A percentile compares a stretch with the other conserved stretches of the same genome.
These are phyloP conservation scores for Meyerozyma carpophila DNA, from an alignment of 1,139 yeast species.

Conservation along the genomic window DNA sequence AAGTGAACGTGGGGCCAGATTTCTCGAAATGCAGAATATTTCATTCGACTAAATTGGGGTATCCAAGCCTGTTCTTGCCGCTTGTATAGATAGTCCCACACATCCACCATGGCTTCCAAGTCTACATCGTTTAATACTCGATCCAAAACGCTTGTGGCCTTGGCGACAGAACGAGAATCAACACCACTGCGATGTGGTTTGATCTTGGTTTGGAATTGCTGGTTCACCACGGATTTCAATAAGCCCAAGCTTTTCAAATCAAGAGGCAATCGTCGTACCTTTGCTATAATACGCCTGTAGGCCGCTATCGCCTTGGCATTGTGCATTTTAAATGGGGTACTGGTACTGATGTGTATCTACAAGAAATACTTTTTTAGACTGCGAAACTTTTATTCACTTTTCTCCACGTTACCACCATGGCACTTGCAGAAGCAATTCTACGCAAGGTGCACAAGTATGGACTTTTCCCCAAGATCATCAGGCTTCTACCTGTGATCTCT, in stretches of 20 bases:
- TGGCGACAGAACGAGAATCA: slow-evolving; percentile 10
- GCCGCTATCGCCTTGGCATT: slow-evolving; percentile 1
- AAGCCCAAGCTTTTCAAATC: slow-evolving; percentile 2
- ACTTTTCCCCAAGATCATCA: slow-evolving; percentile 51
- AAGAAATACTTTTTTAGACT: neutral
- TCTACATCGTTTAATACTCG: slow-evolving; percentile 24
- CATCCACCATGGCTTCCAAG: slow-evolving; percentile 16
- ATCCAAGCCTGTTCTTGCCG: slow-evolving; percentile 16
- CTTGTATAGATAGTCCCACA: slow-evolving; percentile 29
- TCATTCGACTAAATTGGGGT: slow-evolving; percentile 15
- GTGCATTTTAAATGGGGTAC: neutral
- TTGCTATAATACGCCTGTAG: slow-evolving; percentile 2
- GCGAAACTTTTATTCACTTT: neutral
- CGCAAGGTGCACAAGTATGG: slow-evolving; percentile 54
- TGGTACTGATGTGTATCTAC: too few relatives aligned
- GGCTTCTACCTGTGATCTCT: slow-evolving; percentile 57
- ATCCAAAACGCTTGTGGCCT: slow-evolving; percentile 14
- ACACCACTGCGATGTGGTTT: slow-evolving; percentile 7
- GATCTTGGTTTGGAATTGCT: slow-evolving; percentile 5
- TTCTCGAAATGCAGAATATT: slow-evolving; percentile 17
- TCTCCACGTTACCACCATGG: slow-evolving; percentile 32
- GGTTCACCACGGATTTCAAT: slow-evolving; percentile 5
- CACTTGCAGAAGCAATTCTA: slow-evolving; percentile 51
- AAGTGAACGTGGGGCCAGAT: slow-evolving; percentile 36
- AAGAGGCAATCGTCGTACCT: slow-evolving; percentile 6